A percentile compares a stretch with the other conserved stretches of the same genome.
Conservation (phyloP, 106 monocot species). For the Chionographis japonica region DNA sequence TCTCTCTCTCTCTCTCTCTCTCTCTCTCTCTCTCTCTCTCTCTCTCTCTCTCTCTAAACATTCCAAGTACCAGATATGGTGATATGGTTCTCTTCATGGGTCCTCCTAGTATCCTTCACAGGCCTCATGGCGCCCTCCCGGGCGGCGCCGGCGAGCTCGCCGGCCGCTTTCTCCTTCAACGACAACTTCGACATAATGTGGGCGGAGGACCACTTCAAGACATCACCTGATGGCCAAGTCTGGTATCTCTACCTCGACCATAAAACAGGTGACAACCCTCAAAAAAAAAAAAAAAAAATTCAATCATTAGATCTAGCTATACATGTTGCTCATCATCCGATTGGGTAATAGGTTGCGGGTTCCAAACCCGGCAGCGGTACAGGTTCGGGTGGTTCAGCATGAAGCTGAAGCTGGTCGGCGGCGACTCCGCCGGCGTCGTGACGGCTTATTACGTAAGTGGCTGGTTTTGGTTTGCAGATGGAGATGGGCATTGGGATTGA, state of each 20-base stretch:
- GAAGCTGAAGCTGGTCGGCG: conserved; percentile 96
- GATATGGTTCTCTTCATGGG: conserved; percentile 10
- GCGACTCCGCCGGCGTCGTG: conserved; percentile 95
- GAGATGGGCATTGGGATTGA: background rate
- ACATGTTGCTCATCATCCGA: too few species aligned
- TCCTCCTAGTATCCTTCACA: conserved; percentile 16
- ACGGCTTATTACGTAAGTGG: conserved; percentile 86
- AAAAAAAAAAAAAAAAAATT: too few species aligned
- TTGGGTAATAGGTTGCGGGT: conserved; percentile 52
- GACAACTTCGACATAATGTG: conserved; percentile 75
- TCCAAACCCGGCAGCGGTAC: conserved; percentile 74
- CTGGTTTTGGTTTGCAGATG: too few species aligned
- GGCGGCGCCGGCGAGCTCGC: conserved; percentile 7
- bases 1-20: background rate
- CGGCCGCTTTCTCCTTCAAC: conserved; percentile 39
- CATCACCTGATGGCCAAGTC: conserved; percentile 76
- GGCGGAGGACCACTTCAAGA: conserved; percentile 69
- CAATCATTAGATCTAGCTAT: too few species aligned
- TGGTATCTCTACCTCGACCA: conserved; percentile 85
- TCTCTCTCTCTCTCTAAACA: background rate
- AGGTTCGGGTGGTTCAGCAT: conserved; percentile 97
- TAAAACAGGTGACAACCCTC: conserved; percentile 47
- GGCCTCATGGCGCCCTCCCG: background rate
- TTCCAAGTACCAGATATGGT: conserved; percentile 14
- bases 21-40: background rate